Base-by-base conservation (phyloP, 768 basidiomycete species). In the Boletellus ananas region DNA sequence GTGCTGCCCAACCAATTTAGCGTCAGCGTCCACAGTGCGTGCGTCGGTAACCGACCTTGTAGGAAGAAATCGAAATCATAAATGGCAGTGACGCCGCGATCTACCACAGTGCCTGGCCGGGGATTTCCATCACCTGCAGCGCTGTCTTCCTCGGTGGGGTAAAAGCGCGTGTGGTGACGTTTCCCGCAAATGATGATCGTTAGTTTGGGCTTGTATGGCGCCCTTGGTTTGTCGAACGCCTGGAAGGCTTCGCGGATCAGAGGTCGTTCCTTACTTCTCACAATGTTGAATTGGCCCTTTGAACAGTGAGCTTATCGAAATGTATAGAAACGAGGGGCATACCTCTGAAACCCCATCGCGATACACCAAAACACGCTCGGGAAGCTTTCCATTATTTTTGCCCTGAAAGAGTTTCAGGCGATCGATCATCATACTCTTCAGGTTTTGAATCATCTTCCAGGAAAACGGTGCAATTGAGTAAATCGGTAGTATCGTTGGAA, bases 311-410 rank as follows among this genome's bases (percentile, higher is more conserved):
- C 31, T 17, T 3, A 11, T 10, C 12, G 36, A 45, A 45, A 37
- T 14, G 8, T 50, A 45, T 3, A 10, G 11, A 3, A 3, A 39
- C 17, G 33, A 20, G 49, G 23, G 40, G 38, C 68, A 33, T 44
- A 85, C 87, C 70, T 90, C 88, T 3, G 87, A 89, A 25, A 91
- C 87, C 43, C 90, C 90, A 62, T 91, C 90, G 8, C 79, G 72
- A 57, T 78, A 80, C n/a, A 80, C 74, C n/a, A 80, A 48, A 42
- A 80, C 51, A 17, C 79, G 74, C 4, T 62, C 54, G 4, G 79
- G 79, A 17, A 80, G 68, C 18, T 43, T 58, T 10, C 64, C 67
- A 2, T 44, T 58, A 43, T 69, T 75, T 45, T 55, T 69, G 23
- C 48, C 55, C 36, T 67, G 57, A 68, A 69, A 81, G n/a, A 70